Evolutionary conservation across 2,329 filamentous ascomycete species (phyloP).

Genomic region (Blastomyces emzantsi): DNA sequence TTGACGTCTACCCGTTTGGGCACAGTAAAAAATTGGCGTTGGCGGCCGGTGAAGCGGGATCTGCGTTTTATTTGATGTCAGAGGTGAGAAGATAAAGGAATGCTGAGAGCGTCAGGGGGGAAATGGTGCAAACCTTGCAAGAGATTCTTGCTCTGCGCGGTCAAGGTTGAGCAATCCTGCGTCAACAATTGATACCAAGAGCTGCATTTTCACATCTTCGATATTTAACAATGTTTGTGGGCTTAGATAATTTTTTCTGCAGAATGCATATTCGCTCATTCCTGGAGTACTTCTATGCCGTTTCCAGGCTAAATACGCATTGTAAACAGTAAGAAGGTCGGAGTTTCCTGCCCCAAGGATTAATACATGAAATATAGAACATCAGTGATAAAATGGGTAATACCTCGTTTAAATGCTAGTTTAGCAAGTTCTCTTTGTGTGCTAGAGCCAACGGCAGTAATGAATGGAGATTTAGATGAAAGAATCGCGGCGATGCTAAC

Average conservation of each 20-base stretch:
- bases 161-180: constrained; percentile 73
- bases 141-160: constrained; percentile 57
- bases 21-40: constrained; percentile 73
- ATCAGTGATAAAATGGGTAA: constrained; percentile 1
- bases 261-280: constrained; percentile 77
- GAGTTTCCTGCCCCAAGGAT: constrained; percentile 55
- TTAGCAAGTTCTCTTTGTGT: constrained; percentile 73
- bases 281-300: constrained; percentile 62
- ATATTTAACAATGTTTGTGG: constrained; percentile 84
- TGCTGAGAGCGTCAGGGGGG: not conserved
- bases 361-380: not conserved
- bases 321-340: constrained; percentile 85
- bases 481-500: constrained; percentile 88
- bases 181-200: constrained; percentile 75
- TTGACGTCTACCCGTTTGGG: constrained; percentile 66
- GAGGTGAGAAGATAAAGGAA: constrained; percentile 11
- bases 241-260: constrained; percentile 86
- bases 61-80: constrained; percentile 21
- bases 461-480: constrained; percentile 89
- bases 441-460: constrained; percentile 74
- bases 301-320: constrained; percentile 86
- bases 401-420: constrained; percentile 64
- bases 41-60: constrained; percentile 54
- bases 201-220: constrained; percentile 89
- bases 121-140: constrained; percentile 49